Evolutionary conservation across 208 protist species (phyloP).

Genomic region (Acanthamoeba castellanii): DNA sequence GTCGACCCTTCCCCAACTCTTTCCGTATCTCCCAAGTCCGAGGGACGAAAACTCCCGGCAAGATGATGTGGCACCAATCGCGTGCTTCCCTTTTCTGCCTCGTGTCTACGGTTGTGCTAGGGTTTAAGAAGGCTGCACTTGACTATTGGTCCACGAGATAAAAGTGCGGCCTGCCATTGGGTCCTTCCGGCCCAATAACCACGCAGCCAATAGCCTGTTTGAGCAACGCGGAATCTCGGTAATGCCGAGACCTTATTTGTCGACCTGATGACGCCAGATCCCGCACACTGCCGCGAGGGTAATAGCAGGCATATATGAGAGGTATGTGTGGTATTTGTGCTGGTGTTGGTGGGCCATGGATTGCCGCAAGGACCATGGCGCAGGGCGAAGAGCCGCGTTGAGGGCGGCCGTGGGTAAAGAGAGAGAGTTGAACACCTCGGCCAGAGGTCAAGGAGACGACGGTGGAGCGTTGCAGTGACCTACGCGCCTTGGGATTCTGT

Average conservation of each 20-base stretch:
- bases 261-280: not conserved
- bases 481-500: not conserved
- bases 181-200: not conserved
- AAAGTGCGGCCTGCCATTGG: not conserved
- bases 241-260: not conserved
- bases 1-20: not conserved
- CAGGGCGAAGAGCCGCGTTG: not conserved
- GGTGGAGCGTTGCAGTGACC: not conserved
- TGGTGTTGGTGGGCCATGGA: no score
- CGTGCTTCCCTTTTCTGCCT: not conserved
- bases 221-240: not conserved
- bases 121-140: not conserved
- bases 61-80: not conserved
- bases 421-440: not conserved
- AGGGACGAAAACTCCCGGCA: not conserved
- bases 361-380: no score
- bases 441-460: not conserved
- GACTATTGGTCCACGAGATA: not conserved
- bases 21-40: slow-evolving; percentile 43
- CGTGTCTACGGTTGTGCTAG: not conserved
- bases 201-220: not conserved
- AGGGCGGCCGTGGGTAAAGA: not conserved
- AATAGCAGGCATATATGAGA: no score
- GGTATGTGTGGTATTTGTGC: no score
- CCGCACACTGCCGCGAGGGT: not conserved